Evolutionary conservation across 371 early-diverging fungal species (phyloP).

Genomic region (Syncephalis plumigaleata): DNA sequence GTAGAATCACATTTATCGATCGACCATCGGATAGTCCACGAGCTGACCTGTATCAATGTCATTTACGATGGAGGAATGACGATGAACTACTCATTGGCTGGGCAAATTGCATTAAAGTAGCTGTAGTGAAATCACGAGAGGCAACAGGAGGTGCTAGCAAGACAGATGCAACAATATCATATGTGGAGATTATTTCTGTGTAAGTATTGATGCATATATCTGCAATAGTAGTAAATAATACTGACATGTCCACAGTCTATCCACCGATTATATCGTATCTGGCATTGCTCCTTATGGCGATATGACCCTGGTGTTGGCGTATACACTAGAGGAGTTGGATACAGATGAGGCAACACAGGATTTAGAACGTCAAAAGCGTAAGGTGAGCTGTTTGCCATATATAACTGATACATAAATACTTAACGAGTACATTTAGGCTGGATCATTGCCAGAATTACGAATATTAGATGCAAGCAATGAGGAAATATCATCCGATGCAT

Average conservation of each 20-base stretch:
- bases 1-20: slow-evolving; percentile 68
- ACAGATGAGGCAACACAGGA: slow-evolving; percentile 9
- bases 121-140: slow-evolving; percentile 42
- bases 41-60: slow-evolving; percentile 72
- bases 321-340: slow-evolving; percentile 21
- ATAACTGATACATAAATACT: not conserved
- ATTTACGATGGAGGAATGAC: slow-evolving; percentile 71
- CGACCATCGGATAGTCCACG: slow-evolving; percentile 62
- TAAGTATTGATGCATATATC: slow-evolving; percentile 7
- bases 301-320: slow-evolving; percentile 57
- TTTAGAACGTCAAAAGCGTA: slow-evolving; percentile 5
- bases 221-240: too few species aligned
- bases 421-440: not conserved
- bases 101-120: slow-evolving; percentile 83
- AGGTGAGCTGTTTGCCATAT: not conserved
- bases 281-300: slow-evolving; percentile 75
- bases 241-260: too few species aligned
- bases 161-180: slow-evolving; percentile 14
- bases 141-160: not conserved
- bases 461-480: slow-evolving; percentile 64
- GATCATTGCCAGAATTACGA: slow-evolving; percentile 67
- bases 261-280: slow-evolving; percentile 73
- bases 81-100: slow-evolving; percentile 71
- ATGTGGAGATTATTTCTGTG: slow-evolving; percentile 61
- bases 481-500: slow-evolving; percentile 69